phyloP scores from a whole-genome alignment of 352 stramenopile species.

The Pythium scleroteichum region DNA sequence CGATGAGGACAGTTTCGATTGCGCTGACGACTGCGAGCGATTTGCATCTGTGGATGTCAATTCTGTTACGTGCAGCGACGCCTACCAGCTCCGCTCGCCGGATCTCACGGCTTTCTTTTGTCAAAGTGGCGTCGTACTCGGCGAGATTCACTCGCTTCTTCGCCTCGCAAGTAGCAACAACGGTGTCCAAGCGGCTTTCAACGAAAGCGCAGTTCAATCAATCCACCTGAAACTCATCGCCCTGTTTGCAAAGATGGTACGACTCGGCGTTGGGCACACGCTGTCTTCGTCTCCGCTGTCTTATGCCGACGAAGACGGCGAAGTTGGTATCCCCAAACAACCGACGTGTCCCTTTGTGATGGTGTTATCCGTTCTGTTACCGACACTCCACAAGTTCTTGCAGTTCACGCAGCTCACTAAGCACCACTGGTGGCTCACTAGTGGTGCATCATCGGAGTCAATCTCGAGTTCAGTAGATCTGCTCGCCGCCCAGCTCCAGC shows the following conservation, averaged over 20 bases:
- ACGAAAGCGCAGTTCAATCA: slow-evolving; percentile 31
- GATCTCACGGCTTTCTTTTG: slow-evolving; percentile 41
- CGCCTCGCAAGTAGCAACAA: neutral
- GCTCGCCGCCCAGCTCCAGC: slow-evolving; percentile 46
- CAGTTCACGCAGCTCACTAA: slow-evolving; percentile 45
- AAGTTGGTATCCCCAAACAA: neutral
- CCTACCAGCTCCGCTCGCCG: slow-evolving; percentile 24
- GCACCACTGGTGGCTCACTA: slow-evolving; percentile 35
- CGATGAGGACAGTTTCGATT: slow-evolving; percentile 21
- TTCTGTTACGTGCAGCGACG: slow-evolving; percentile 16
- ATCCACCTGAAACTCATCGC: slow-evolving; percentile 35
- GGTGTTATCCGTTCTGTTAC: slow-evolving; percentile 58
- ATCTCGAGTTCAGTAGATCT: slow-evolving; percentile 1
- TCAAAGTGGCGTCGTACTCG: slow-evolving; percentile 39
- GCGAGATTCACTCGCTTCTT: slow-evolving; percentile 40
- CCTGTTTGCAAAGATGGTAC: slow-evolving; percentile 6
- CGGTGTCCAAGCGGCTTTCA: neutral
- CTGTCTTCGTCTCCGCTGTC: neutral
- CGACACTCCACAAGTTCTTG: slow-evolving; percentile 59
- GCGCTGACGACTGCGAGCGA: slow-evolving; percentile 17
- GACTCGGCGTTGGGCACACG: slow-evolving; percentile 8
- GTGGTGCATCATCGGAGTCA: neutral
- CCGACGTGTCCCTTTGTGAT: slow-evolving; percentile 58
- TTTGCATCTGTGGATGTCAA: slow-evolving; percentile 20
- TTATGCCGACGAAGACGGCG: slow-evolving; percentile 17